These are phyloP conservation scores for Daldinia vernicosa DNA, from an alignment of 495 filamentous ascomycete genomes.

Conservation along the genomic window DNA sequence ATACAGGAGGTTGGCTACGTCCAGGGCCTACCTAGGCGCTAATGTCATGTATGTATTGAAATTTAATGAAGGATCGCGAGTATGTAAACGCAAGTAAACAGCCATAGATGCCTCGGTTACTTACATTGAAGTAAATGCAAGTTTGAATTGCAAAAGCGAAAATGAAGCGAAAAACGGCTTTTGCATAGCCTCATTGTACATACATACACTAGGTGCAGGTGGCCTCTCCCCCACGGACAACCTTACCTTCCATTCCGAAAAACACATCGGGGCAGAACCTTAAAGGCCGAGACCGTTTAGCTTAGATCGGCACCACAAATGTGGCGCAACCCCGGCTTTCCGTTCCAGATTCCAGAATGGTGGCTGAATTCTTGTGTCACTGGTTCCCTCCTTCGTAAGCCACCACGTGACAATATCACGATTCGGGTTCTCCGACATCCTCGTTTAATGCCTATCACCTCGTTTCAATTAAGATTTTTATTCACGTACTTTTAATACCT, in stretches of 20 bases:
- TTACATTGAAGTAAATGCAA: background rate
- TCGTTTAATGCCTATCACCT: background rate
- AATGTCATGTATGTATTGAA: slow-evolving; percentile 1
- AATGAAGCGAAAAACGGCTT: slow-evolving; percentile 26
- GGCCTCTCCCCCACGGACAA: slow-evolving; percentile 11
- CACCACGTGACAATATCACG: slow-evolving; percentile 19
- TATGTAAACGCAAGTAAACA: background rate
- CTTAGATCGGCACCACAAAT: background rate
- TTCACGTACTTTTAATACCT: no score
- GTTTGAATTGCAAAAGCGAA: background rate
- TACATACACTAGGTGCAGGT: no score
- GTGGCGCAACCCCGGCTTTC: slow-evolving; percentile 12
- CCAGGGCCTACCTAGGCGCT: slow-evolving; percentile 12
- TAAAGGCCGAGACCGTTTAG: slow-evolving; percentile 14
- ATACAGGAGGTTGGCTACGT: background rate
- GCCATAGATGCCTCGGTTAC: background rate
- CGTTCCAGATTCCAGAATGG: slow-evolving; percentile 30
- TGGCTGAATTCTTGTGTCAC: slow-evolving; percentile 15
- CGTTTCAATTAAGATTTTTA: no score
- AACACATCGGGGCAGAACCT: background rate
- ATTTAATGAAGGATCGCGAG: background rate
- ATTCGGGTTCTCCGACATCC: slow-evolving; percentile 16
- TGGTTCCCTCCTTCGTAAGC: slow-evolving; percentile 12
- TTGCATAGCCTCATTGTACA: slow-evolving; percentile 34
- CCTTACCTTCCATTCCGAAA: no score